phyloP scores from a whole-genome alignment of 345 rosid species.

The Theobroma cacao region DNA sequence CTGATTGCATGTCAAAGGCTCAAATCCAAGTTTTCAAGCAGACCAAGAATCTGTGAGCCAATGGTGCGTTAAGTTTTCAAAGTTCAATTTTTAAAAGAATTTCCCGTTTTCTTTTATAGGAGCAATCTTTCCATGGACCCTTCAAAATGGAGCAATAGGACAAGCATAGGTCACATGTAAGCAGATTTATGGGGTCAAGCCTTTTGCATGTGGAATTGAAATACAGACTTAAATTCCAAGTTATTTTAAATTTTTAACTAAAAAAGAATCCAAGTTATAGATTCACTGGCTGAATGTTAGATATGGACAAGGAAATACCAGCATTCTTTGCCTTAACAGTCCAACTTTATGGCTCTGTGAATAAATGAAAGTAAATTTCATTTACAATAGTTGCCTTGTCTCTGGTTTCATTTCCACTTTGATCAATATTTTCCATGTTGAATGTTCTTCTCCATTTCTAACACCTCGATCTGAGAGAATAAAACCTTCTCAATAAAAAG shows the following conservation, averaged over 20 bases:
- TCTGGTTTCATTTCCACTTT: not conserved
- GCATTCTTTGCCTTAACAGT: not conserved
- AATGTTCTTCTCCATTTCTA: not conserved
- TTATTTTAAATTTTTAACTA: not conserved
- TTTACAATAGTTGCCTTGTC: not conserved
- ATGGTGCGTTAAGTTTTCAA: not conserved
- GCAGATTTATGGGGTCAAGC: not conserved
- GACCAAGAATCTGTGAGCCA: not conserved
- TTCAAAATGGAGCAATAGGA: not conserved
- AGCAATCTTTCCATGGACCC: constrained; percentile 1
- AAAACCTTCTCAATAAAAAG: not conserved
- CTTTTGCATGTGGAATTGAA: not conserved
- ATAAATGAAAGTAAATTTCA: not conserved
- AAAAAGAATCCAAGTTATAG: not conserved
- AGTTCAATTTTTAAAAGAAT: not conserved
- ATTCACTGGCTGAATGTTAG: not conserved
- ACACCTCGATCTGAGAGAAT: not conserved
- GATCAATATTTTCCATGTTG: not conserved
- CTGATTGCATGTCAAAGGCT: not conserved
- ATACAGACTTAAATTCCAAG: not conserved
- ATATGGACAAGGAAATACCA: not conserved
- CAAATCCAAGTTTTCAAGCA: not conserved
- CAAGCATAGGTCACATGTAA: not conserved
- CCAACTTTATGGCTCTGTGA: not conserved
- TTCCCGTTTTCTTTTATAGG: not conserved